A percentile compares a stretch with the other conserved stretches of the same genome.
Evolutionary conservation across 75 land plant species (phyloP).

Genomic region (Ceratopteris richardii): DNA sequence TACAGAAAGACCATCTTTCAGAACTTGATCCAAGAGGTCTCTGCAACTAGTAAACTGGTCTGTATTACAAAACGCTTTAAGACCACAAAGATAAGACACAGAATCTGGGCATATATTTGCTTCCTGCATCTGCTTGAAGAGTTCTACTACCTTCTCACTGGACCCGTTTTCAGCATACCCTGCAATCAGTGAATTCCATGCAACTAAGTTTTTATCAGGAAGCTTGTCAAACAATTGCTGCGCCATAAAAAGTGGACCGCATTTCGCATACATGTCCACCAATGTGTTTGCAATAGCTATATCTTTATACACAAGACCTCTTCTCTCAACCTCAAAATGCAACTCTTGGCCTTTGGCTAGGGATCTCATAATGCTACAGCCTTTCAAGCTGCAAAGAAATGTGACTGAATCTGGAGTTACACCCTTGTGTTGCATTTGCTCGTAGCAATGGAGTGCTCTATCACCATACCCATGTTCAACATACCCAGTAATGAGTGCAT

Average conservation of each 20-base stretch:
- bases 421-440: conserved; percentile 10
- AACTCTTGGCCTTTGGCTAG: conserved; percentile 26
- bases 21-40: neutral
- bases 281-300: neutral
- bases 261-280: neutral
- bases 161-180: neutral
- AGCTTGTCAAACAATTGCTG: neutral
- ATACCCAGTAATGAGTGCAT: conserved; percentile 14
- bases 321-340: conserved; percentile 23
- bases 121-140: neutral
- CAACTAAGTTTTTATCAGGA: conserved; percentile 21
- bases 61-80: conserved; percentile 6
- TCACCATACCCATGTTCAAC: conserved; percentile 5
- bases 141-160: neutral
- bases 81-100: neutral
- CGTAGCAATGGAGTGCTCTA: conserved; percentile 12
- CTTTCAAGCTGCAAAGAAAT: conserved; percentile 38
- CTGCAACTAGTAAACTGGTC: conserved; percentile 1
- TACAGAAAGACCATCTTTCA: neutral
- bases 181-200: conserved; percentile 39
- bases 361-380: conserved; percentile 28
- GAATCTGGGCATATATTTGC: neutral
- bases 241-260: neutral
- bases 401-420: conserved; percentile 14
- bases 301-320: conserved; percentile 15